phyloP scores from a whole-genome alignment of 2,329 filamentous ascomycete species.

The Penicillium sclerotiorum region DNA sequence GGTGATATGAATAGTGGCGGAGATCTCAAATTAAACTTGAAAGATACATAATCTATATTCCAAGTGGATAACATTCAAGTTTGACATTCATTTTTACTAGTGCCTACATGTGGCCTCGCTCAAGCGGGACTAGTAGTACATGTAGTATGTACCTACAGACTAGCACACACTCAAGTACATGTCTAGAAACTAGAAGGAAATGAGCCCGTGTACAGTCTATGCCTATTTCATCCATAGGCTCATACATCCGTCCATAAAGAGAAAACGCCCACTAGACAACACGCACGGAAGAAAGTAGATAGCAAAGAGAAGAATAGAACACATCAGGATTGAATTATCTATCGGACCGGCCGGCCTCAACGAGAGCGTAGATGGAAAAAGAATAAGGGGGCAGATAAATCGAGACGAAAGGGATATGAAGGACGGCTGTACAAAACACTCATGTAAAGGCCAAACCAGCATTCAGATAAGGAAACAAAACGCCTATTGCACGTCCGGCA shows the following conservation, averaged over 20 bases:
- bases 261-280: background rate
- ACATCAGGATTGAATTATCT: slow-evolving; percentile 28
- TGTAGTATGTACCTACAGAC: background rate
- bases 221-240: background rate
- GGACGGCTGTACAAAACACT: slow-evolving; percentile 27
- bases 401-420: slow-evolving; percentile 1
- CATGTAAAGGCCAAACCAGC: slow-evolving; percentile 7
- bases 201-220: background rate
- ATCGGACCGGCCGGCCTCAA: slow-evolving; percentile 33
- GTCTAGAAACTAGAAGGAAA: background rate
- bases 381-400: slow-evolving; percentile 6
- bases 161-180: too few relatives aligned
- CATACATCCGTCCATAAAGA: background rate
- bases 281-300: background rate
- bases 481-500: slow-evolving; percentile 81
- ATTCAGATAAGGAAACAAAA: slow-evolving; percentile 3
- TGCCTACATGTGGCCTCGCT: too few relatives aligned
- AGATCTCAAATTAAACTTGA: too few relatives aligned
- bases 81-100: too few relatives aligned
- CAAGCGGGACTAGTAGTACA: too few relatives aligned
- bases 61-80: too few relatives aligned
- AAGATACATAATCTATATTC: too few relatives aligned
- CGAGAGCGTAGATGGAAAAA: slow-evolving; percentile 17
- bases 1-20: too few relatives aligned
- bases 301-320: background rate